A percentile compares a stretch with the other conserved stretches of the same genome.
phyloP scores from a whole-genome alignment of 192 early-diverging fungal species.

The Coemansia sp. region DNA sequence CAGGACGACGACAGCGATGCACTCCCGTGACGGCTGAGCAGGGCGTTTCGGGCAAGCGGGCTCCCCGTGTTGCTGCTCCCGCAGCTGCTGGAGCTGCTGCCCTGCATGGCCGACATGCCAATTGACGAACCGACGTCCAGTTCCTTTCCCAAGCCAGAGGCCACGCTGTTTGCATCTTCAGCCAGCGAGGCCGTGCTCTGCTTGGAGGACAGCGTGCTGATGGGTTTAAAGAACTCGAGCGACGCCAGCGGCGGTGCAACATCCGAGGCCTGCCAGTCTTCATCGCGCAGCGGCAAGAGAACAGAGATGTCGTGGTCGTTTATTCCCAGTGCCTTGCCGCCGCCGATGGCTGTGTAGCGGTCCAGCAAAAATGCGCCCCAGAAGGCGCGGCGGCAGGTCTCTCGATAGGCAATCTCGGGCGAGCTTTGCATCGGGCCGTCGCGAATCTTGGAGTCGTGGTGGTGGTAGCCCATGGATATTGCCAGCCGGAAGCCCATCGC shows the following conservation, averaged over 20 bases:
- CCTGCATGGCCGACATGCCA: background rate
- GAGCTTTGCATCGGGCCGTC: constrained; percentile 34
- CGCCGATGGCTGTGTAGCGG: constrained; percentile 48
- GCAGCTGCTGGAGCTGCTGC: background rate
- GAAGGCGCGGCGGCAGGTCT: constrained; percentile 47
- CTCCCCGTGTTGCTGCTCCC: constrained; percentile 6
- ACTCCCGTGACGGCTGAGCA: constrained; percentile 13
- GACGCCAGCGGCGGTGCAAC: constrained; percentile 28
- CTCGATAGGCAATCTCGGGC: constrained; percentile 32
- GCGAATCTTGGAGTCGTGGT: constrained; percentile 37
- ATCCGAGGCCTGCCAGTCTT: constrained; percentile 30
- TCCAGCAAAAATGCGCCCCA: constrained; percentile 48
- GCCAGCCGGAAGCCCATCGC: constrained; percentile 53
- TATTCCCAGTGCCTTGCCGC: constrained; percentile 49
- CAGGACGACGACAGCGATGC: constrained; percentile 11
- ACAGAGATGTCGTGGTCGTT: constrained; percentile 49
- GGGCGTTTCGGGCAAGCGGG: constrained; percentile 8
- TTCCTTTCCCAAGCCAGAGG: background rate
- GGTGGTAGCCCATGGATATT: constrained; percentile 52
- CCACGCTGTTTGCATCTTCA: constrained; percentile 1
- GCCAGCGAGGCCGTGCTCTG: background rate
- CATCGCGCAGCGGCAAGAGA: constrained; percentile 34
- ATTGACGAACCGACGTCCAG: background rate
- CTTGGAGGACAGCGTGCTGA: constrained; percentile 2
- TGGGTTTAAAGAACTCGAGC: constrained; percentile 46